Evolutionary conservation across 2,329 filamentous ascomycete species (phyloP).

Genomic region (Epichloe amarillans): DNA sequence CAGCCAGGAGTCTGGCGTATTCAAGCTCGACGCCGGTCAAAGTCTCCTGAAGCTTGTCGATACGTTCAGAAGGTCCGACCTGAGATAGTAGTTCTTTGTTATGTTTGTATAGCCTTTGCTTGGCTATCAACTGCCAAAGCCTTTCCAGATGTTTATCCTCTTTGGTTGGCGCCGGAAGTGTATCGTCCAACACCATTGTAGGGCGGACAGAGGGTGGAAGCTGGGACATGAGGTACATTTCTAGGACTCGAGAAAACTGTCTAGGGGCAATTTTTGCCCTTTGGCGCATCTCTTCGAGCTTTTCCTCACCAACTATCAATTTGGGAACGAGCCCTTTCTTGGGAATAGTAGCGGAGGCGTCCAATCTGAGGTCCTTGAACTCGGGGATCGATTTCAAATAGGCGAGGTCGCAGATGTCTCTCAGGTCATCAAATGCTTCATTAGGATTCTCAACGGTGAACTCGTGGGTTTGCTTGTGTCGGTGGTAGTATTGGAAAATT

Average conservation of each 20-base stretch:
- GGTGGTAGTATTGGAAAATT: constrained; percentile 59
- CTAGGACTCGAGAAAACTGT: constrained; percentile 63
- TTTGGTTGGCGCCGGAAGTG: constrained; percentile 31
- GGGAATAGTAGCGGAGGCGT: constrained; percentile 36
- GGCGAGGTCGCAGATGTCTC: constrained; percentile 59
- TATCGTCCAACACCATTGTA: constrained; percentile 29
- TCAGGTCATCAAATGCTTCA: constrained; percentile 67
- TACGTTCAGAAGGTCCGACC: constrained; percentile 52
- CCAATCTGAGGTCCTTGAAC: constrained; percentile 43
- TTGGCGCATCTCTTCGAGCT: constrained; percentile 42
- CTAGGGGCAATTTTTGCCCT: constrained; percentile 59
- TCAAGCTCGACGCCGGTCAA: constrained; percentile 56
- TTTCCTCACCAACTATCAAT: constrained; percentile 43
- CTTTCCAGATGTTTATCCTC: constrained; percentile 49
- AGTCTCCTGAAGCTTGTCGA: constrained; percentile 59
- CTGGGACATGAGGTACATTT: constrained; percentile 58
- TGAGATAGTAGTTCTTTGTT: constrained; percentile 60
- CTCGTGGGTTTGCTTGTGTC: constrained; percentile 58
- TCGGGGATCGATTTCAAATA: constrained; percentile 47
- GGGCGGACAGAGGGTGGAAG: constrained; percentile 45
- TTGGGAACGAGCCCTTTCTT: constrained; percentile 30
- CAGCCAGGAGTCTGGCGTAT: constrained; percentile 51
- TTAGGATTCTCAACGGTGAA: constrained; percentile 92
- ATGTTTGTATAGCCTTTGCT: constrained; percentile 62
- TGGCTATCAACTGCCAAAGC: constrained; percentile 63